Conservation (phyloP, 768 basidiomycete genomes). For the Phaffia australis region DNA sequence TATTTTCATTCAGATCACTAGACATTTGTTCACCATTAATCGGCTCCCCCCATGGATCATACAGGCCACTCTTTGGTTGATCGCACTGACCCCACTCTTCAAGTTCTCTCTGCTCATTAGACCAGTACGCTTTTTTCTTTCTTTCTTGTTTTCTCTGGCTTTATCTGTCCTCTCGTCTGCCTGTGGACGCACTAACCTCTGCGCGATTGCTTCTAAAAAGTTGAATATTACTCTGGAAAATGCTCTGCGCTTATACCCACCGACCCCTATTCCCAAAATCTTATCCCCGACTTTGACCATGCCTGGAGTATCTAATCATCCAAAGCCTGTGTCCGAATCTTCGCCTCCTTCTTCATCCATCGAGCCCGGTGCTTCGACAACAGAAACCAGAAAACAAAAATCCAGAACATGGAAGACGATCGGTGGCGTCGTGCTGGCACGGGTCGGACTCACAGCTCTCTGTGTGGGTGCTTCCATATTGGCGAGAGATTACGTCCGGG, state of each 20-base stretch:
- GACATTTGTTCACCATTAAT: constrained; percentile 60
- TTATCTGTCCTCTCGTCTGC: background rate
- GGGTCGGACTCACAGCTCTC: constrained; percentile 50
- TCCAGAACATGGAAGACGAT: constrained; percentile 16
- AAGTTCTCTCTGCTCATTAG: constrained; percentile 78
- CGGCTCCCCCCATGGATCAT: constrained; percentile 66
- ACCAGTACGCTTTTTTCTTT: constrained; percentile 47
- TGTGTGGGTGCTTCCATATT: constrained; percentile 58
- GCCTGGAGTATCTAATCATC: background rate
- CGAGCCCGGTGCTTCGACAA: constrained; percentile 6
- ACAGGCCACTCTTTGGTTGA: constrained; percentile 67
- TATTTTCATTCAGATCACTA: constrained; percentile 53
- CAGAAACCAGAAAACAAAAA: constrained; percentile 33
- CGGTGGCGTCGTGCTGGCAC: constrained; percentile 43
- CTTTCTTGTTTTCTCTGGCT: background rate
- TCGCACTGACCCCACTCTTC: constrained; percentile 57
- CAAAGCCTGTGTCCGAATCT: constrained; percentile 28
- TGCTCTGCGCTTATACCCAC: constrained; percentile 54
- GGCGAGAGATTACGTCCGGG: constrained; percentile 28
- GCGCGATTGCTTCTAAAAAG: constrained; percentile 37
- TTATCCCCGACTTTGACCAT: too few species aligned
- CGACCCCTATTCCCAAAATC: constrained; percentile 17
- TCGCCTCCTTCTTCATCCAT: constrained; percentile 10
- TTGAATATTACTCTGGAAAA: constrained; percentile 74
- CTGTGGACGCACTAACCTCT: background rate